Evolutionary conservation across 2,329 filamentous ascomycete genomes (phyloP).

Genomic region (Lasiodiplodia citricola): DNA sequence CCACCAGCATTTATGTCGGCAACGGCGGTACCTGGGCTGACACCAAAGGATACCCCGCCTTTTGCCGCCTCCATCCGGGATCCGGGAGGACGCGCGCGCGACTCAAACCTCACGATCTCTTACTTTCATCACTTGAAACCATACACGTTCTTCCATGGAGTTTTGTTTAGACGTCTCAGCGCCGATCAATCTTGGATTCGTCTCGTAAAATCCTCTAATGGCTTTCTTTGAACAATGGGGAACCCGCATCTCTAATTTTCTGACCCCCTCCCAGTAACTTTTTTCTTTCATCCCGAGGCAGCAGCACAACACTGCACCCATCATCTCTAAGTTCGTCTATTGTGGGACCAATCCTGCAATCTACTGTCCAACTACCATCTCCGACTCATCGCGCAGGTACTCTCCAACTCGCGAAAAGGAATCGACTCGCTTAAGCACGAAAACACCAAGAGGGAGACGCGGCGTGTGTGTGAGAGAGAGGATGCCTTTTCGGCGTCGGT

Average conservation of each 20-base stretch:
- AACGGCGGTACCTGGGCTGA: not conserved
- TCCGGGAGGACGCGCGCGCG: not conserved
- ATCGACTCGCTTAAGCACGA: not conserved
- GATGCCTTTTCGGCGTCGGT: not conserved
- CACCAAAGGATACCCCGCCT: not conserved
- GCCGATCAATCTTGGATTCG: not conserved
- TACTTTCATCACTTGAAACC: too few relatives aligned
- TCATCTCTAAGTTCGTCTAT: slow-evolving; percentile 11
- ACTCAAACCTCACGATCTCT: not conserved
- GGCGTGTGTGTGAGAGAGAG: not conserved
- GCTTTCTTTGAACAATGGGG: not conserved
- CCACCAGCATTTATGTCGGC: not conserved
- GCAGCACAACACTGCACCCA: not conserved
- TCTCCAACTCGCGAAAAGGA: not conserved
- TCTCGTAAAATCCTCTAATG: slow-evolving; percentile 3
- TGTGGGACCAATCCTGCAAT: not conserved
- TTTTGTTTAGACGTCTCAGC: not conserved
- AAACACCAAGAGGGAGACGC: not conserved
- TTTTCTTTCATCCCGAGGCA: not conserved
- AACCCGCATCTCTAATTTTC: not conserved
- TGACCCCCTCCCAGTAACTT: not conserved
- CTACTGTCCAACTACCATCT: not conserved
- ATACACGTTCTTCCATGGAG: not conserved
- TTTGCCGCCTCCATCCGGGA: slow-evolving; percentile 14
- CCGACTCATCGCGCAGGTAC: not conserved